Evolutionary conservation across 1,284 basidiomycete species (phyloP), one percentile per base, ranked within the genome.

Genomic region (Inonotus hispidus): DNA sequence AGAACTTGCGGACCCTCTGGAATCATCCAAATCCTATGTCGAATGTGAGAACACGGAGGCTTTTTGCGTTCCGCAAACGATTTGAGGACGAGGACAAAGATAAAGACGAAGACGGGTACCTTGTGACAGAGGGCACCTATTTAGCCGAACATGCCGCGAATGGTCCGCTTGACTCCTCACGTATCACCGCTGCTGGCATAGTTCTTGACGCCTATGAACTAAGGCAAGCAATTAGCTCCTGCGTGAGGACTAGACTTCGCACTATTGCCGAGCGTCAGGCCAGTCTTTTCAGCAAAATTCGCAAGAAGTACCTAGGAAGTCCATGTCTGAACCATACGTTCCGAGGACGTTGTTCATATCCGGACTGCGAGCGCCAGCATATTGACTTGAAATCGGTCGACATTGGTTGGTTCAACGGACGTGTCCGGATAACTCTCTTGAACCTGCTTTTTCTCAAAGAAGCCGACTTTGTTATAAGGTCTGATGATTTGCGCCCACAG

Each of bases 291-390:
- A 10, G 27, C 1, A n/a, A 7, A 25, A 29, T 38, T 7, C 56
- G 35, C 32, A 25, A 27, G 13, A n/a, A 21, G 45, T 19, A 38
- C 13, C 47, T 53, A 7, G 27, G 55, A 38, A 27, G 45, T 13
- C 63, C 63, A 35, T 64, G 63, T 53, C 38, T 60, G 13, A 32
- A 43, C 14, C 37, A 56, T 8, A 46, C 58, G n/a, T 8, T 49
- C 14, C 27, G 50, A 19, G 58, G 57, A 35, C 21, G 14, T 10
- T 64, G 63, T 29, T 5, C 37, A 39, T 13, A 29, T 8, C 3
- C 6, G 19, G 21, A 52, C 35, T 64, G 63, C 39, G 35, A 49
- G 1, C 23, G 37, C 4, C 53, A 64, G 37, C 63, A 64, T 60
- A 21, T 63, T 14, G 43, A 56, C 41, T 10, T 53, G 10, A 52